A percentile compares a stretch with the other conserved stretches of the same genome.
Evolutionary conservation across 148 eudicot genomes (phyloP).

Genomic region (Rhododendron ovatum): DNA sequence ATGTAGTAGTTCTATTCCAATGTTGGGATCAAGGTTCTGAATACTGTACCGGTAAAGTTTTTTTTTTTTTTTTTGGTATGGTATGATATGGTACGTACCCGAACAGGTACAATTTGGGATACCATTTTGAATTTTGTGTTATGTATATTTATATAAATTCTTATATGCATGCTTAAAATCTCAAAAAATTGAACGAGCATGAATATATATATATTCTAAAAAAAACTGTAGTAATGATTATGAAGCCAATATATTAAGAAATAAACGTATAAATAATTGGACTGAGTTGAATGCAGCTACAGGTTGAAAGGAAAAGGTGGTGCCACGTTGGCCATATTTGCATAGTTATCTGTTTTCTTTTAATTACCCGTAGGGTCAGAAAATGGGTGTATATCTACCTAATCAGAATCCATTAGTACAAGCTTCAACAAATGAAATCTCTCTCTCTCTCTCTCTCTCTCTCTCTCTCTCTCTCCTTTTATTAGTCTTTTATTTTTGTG

Average conservation of each 20-base stretch:
- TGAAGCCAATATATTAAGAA: too few species aligned
- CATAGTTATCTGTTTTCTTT: not conserved
- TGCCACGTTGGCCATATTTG: not conserved
- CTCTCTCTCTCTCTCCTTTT: not conserved
- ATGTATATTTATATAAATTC: too few species aligned
- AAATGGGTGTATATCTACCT: not conserved
- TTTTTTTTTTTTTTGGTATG: too few species aligned
- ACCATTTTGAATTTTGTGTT: too few species aligned
- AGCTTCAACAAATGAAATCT: not conserved
- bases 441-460: not conserved
- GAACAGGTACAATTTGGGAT: too few species aligned
- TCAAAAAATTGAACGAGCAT: too few species aligned
- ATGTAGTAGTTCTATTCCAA: not conserved
- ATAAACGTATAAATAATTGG: not conserved
- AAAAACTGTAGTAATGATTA: too few species aligned
- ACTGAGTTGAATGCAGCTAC: not conserved
- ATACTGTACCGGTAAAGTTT: too few species aligned
- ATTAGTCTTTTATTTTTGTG: not conserved
- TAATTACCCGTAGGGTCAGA: not conserved
- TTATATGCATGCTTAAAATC: too few species aligned
- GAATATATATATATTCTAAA: too few species aligned
- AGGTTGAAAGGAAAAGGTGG: not conserved
- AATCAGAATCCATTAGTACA: not conserved
- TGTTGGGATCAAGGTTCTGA: too few species aligned
- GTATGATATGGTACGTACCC: too few species aligned